phyloP scores from a whole-genome alignment of 2,329 filamentous ascomycete species.

The Aureobasidium vineae region DNA sequence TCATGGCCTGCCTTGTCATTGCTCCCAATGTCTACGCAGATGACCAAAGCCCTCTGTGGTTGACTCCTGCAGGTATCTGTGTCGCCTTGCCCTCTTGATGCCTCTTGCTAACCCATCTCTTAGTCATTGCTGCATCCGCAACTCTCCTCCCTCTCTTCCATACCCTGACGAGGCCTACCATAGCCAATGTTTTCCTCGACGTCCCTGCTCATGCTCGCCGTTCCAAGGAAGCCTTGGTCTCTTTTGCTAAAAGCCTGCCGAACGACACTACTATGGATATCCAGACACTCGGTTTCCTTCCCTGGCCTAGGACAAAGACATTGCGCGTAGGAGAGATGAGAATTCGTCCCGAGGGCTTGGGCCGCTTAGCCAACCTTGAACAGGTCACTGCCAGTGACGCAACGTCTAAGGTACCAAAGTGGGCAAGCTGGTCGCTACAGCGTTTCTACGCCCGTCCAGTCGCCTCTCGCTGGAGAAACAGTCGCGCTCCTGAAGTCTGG shows the following conservation, averaged over 20 bases:
- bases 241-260: conserved; percentile 52
- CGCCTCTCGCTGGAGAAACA: conserved; percentile 15
- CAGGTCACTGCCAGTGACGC: conserved; percentile 33
- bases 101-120: neutral
- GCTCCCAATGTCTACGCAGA: conserved; percentile 56
- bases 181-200: conserved; percentile 68
- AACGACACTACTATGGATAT: conserved; percentile 42
- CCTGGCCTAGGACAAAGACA: conserved; percentile 38
- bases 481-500: conserved; percentile 21
- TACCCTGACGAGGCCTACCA: conserved; percentile 67
- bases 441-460: conserved; percentile 18
- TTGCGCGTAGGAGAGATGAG: conserved; percentile 34
- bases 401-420: conserved; percentile 34
- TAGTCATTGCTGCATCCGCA: conserved; percentile 60
- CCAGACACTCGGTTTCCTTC: conserved; percentile 44
- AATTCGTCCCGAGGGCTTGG: conserved; percentile 29
- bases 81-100: neutral
- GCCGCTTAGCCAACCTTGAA: conserved; percentile 36
- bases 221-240: conserved; percentile 56
- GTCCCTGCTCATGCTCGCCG: conserved; percentile 64
- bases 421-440: neutral
- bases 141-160: conserved; percentile 64
- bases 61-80: conserved; percentile 42
- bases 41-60: conserved; percentile 46
- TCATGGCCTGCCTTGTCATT: conserved; percentile 63